Evolutionary conservation across 306 rosid genomes (phyloP), one percentile per base, ranked within the genome.

Genomic region (Quercus wislizeni): DNA sequence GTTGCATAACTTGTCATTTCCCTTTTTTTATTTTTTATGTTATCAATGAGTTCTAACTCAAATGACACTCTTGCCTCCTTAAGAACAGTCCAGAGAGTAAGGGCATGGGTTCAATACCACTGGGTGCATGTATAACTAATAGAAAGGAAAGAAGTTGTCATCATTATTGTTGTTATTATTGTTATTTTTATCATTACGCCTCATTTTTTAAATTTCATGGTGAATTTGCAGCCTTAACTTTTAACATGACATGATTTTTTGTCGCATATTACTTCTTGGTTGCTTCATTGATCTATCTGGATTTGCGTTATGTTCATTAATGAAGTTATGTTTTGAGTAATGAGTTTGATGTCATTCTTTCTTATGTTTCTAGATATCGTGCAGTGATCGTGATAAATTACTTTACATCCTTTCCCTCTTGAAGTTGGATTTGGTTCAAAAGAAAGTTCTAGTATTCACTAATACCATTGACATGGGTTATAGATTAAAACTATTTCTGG

Each of bases 341-440:
- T 35, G 72, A 64, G 72, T 15, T 35, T 35, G 20, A 33, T 35
- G 51, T 67, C 72, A 35, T 67, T 63, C 27, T 67, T 35, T 67
- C 52, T 9, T 35, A 28, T 67, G 25, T 4, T 67, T 67, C 35
- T 11, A 95, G 99, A 93, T 95, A 70, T 88, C 89, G 49, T 93
- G 98, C 78, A 55, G 85, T 78, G 83, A 72, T 31, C 84, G 81
- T 58, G 98, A 95, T 85, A 95, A 95, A 86, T 84, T 93, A 81
- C 96, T 91, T 51, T 83, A 91, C 84, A 79, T 83, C 81, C 94
- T 93, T 85, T 83, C 96, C 76, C 88, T 95, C 84, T 82, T 95
- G 88, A 95, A 93, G 92, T 83, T 93, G 89, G 98, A 82, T 86
- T 71, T 95, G 86, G 94, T 95, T 76, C 99, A 93, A 83, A 95